A percentile compares a stretch with the other conserved stretches of the same genome.
Conservation (phyloP, 345 rosid genomes). For the Alliaria petiolata region DNA sequence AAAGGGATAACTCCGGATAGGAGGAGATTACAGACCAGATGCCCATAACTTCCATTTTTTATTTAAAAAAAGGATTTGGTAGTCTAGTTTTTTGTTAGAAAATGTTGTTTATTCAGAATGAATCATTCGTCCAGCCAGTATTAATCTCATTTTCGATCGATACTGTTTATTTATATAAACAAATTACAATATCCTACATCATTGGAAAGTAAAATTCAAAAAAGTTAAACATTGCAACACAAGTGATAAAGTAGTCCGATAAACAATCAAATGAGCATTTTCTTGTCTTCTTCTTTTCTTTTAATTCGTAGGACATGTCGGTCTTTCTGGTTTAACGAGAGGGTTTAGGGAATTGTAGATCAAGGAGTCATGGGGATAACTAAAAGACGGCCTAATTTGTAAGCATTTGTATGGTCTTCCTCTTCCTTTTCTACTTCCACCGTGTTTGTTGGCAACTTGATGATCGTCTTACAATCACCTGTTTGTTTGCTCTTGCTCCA, state of each 20-base stretch:
- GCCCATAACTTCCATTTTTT: no score
- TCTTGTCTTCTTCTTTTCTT: background rate
- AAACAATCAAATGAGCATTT: background rate
- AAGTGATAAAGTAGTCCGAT: background rate
- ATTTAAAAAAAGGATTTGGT: no score
- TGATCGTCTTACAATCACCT: background rate
- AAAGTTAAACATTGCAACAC: background rate
- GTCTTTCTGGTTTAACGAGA: background rate
- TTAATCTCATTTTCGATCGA: background rate
- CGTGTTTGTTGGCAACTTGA: slow-evolving; percentile 17
- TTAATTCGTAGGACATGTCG: background rate
- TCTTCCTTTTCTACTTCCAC: slow-evolving; percentile 29
- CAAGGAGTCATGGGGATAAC: slow-evolving; percentile 37
- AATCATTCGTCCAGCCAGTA: background rate
- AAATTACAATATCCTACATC: slow-evolving; percentile 9
- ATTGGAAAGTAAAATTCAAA: background rate
- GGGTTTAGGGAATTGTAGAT: slow-evolving; percentile 1
- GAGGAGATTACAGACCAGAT: no score
- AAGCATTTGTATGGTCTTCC: background rate
- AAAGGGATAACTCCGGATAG: no score
- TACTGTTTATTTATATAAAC: background rate
- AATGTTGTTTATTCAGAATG: background rate
- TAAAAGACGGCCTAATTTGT: slow-evolving; percentile 11
- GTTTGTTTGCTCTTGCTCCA: slow-evolving; percentile 31
- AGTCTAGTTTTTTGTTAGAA: background rate